Evolutionary conservation across 2,329 filamentous ascomycete species (phyloP).

Genomic region (Pestalotiopsis sp.): DNA sequence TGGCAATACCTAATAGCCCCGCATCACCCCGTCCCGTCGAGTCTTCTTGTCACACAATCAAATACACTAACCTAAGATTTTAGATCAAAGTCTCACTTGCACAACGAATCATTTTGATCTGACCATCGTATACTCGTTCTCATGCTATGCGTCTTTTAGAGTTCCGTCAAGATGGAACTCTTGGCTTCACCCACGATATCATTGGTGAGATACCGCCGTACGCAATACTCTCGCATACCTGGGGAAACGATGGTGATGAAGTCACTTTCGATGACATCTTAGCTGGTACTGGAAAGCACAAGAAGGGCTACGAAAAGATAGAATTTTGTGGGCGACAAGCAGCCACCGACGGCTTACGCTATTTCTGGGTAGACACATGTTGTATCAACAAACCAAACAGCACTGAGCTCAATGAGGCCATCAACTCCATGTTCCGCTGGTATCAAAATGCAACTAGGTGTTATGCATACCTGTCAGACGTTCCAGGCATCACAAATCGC

Average conservation of each 20-base stretch:
- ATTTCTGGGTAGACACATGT: slow-evolving; percentile 10
- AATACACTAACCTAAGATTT: too few relatives aligned
- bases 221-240: slow-evolving; percentile 21
- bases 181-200: neutral
- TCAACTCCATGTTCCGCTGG: slow-evolving; percentile 15
- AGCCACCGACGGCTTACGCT: slow-evolving; percentile 2
- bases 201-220: slow-evolving; percentile 3
- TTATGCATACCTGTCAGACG: slow-evolving; percentile 14
- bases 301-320: slow-evolving; percentile 15
- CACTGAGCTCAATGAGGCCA: neutral
- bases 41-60: too few relatives aligned
- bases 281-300: slow-evolving; percentile 6
- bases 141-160: neutral
- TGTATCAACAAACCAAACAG: slow-evolving; percentile 10
- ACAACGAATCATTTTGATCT: neutral
- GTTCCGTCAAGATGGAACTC: neutral
- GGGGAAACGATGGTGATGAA: slow-evolving; percentile 13
- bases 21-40: too few relatives aligned
- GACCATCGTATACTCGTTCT: neutral
- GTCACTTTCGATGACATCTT: slow-evolving; percentile 15
- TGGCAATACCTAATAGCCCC: too few relatives aligned
- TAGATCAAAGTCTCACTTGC: neutral
- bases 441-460: slow-evolving; percentile 11
- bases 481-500: neutral
- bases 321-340: slow-evolving; percentile 16